Evolutionary conservation across 495 filamentous ascomycete genomes (phyloP), one percentile per base, ranked within the genome.

Genomic region (Pseudoneurospora amorphoporcata): DNA sequence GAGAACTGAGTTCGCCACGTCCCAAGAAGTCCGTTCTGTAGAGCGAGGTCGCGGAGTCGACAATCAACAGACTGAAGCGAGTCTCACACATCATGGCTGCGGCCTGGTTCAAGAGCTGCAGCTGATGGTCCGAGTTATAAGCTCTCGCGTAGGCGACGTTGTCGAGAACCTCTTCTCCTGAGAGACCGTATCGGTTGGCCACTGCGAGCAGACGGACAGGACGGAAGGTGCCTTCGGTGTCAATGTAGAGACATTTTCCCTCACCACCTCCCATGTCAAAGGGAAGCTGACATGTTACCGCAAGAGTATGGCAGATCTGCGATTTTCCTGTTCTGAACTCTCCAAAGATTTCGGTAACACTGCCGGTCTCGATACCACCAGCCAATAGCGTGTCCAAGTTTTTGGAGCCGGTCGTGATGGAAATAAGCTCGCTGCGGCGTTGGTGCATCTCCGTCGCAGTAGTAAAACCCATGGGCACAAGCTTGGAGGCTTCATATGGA

Each of bases 361-460:
- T 97, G 39, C 95, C 95, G 0, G 95, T 99, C 83, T 99, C 95
- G 73, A 99, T 87, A 68, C 95, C 95, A 73, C 95, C 95, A 37
- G 95, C 95, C 9, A 99, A 87, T 32, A 99, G 87, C 53, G 96
- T 99, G 77, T 99, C 95, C 12, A 99, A 87, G 75, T 97, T 92
- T 82, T 99, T 99, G 8, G 95, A 98, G 38, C 95, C 95, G 0
- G 95, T 99, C 12, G 96, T 98, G 73, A 99, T 94, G 5, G 94
- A 98, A 73, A 99, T 99, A 69, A 99, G 87, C 79, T 98, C 95
- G 79, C 92, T 97, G 79, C 95, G 90, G 72, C 95, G 90, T 68
- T 93, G 93, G 77, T 99, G 95, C 96, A 99, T 99, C 83, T 99
- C 95, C 1, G 95, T 99, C n/a, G 95, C 95, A 0, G 95, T 99